phyloP scores from a whole-genome alignment of 768 basidiomycete genomes.

The Suillus variegatus region DNA sequence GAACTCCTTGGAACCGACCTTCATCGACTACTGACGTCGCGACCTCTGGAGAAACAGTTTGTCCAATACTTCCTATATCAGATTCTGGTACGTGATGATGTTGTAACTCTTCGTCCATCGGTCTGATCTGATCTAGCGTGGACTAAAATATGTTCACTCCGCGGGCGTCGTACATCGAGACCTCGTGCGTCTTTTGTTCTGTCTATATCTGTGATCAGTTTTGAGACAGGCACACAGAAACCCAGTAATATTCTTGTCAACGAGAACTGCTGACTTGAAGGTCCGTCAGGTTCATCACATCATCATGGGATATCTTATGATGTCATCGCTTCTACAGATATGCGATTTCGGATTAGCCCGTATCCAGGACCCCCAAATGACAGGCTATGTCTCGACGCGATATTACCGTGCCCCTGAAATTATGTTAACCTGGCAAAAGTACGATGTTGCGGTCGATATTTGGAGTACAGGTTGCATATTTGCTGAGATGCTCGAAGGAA shows the following conservation, averaged over 20 bases:
- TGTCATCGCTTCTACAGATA: slow-evolving; percentile 54
- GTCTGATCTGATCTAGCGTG: slow-evolving; percentile 58
- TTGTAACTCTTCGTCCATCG: slow-evolving; percentile 3
- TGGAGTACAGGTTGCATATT: slow-evolving; percentile 99
- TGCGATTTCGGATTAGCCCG: slow-evolving; percentile 99
- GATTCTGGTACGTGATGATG: slow-evolving; percentile 69
- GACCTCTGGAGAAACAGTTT: slow-evolving; percentile 99
- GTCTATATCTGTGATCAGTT: neutral
- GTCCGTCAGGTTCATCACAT: slow-evolving; percentile 38
- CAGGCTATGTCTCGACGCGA: slow-evolving; percentile 97
- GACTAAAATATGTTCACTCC: slow-evolving; percentile 98
- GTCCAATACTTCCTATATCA: slow-evolving; percentile 99
- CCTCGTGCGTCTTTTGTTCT: slow-evolving; percentile 53
- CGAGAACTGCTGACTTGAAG: slow-evolving; percentile 99
- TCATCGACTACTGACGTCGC: slow-evolving; percentile 92
- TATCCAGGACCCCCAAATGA: slow-evolving; percentile 99
- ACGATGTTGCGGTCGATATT: slow-evolving; percentile 99
- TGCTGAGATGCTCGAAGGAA: slow-evolving; percentile 99
- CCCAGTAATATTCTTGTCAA: slow-evolving; percentile 99
- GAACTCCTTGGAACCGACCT: slow-evolving; percentile 98
- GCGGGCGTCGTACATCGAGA: slow-evolving; percentile 99
- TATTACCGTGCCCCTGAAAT: slow-evolving; percentile 99
- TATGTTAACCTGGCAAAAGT: slow-evolving; percentile 99
- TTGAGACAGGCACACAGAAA: slow-evolving; percentile 57
- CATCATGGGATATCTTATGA: slow-evolving; percentile 8